These are phyloP conservation scores for Nakazawaea siamensis DNA, from an alignment of 805 yeast genomes.

Conservation along the genomic window DNA sequence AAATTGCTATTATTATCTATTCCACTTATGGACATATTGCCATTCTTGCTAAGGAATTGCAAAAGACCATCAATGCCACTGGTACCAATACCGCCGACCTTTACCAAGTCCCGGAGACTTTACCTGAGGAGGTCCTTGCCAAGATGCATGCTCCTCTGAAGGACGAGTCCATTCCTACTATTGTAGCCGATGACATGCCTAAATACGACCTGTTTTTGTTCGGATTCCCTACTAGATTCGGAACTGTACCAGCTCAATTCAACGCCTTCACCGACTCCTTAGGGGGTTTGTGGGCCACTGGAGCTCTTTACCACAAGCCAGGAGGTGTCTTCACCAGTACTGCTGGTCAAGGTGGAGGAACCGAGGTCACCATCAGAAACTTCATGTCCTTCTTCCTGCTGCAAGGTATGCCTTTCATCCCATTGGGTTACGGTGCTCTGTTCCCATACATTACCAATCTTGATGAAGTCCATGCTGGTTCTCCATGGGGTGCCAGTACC, in stretches of 20 bases:
- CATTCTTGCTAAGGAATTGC: conserved; percentile 57
- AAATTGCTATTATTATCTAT: conserved; percentile 30
- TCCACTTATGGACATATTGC: conserved; percentile 76
- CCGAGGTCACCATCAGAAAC: conserved; percentile 60
- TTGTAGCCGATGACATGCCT: conserved; percentile 44
- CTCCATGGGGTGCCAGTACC: conserved; percentile 86
- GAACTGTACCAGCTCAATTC: conserved; percentile 71
- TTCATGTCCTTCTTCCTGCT: conserved; percentile 55
- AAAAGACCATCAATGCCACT: conserved; percentile 45
- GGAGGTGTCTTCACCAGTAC: conserved; percentile 69
- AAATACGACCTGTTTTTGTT: conserved; percentile 71
- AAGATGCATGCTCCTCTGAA: conserved; percentile 61
- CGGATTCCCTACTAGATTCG: conserved; percentile 78
- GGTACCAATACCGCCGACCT: conserved; percentile 66
- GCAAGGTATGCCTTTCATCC: conserved; percentile 72
- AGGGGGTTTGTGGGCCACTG: conserved; percentile 69
- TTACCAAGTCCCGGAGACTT: conserved; percentile 76
- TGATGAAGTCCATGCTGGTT: conserved; percentile 70
- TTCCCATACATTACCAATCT: conserved; percentile 48
- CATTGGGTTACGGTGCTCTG: conserved; percentile 60
- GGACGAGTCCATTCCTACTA: conserved; percentile 43
- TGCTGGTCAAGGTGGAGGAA: conserved; percentile 63
- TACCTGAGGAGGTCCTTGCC: conserved; percentile 49
- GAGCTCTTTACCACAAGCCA: conserved; percentile 63
- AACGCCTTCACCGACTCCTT: conserved; percentile 68